Base-by-base conservation (phyloP, 805 yeast species). In the Grigorovia transvaalensis region DNA sequence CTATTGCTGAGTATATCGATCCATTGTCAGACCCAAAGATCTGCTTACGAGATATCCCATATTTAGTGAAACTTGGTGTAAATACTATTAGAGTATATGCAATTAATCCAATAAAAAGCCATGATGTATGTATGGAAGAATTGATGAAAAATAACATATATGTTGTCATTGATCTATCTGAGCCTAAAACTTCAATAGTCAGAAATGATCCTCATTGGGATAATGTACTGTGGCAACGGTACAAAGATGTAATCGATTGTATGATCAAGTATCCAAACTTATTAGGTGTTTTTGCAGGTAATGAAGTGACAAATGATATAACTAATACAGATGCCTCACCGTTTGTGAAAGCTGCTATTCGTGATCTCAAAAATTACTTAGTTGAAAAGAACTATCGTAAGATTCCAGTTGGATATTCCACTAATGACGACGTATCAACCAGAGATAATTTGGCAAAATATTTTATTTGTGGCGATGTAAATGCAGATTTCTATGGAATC, bases 211-310 rank as follows among this genome's bases (percentile, higher is more conserved):
- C 99, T 41, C 68, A 72, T 50, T 89, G 96, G 96, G 80, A 82
- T 65, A 70, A 80, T 47, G 79, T 75, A 30, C 75, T 88, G 51
- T 85, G 79, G 71, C 72, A 80, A 53, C 79, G 97, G 67, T 91
- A 91, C 74, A 82, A 85, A 48, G 70, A 76, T 29, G 96, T 91
- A 40, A 81, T 93, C 52, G 97, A 93, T 69, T 72, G 77, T 59
- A 79, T 93, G 73, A 79, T 81, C 53, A 74, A 78, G 60, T 91
- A 90, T 71, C 71, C 83, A 47, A 91, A 91, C 70, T 79, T 88
- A 18, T 75, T 91, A 56, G 99, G 98, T 2, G 90, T 88, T 77
- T 90, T 91, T 71, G 98, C 98, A 30, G 99, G 98, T 55, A 93
- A 93, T 71, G 99, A 91, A 76, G 98, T 93, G 50, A 81, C 91